A percentile compares a stretch with the other conserved stretches of the same genome.
Evolutionary conservation across 169 alveolate species (phyloP).

Genomic region (Cryptosporidium ryanae): DNA sequence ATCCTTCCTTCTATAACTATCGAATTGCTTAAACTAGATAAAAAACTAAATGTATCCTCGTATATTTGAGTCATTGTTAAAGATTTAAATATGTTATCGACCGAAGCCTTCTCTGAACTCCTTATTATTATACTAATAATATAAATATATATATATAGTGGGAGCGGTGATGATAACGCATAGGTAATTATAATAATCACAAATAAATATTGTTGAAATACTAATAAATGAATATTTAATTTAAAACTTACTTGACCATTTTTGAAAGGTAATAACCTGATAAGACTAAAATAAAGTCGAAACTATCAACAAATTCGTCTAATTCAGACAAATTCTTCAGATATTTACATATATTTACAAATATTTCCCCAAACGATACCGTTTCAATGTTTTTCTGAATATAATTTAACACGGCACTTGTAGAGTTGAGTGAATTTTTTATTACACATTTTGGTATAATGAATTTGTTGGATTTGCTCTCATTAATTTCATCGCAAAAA

Average conservation of each 20-base stretch:
- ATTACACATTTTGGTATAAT: conserved; percentile 35
- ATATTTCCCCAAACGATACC: conserved; percentile 11
- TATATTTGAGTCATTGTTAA: conserved; percentile 15
- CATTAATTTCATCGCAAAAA: background rate
- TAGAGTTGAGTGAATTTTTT: background rate
- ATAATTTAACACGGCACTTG: background rate
- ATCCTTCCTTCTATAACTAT: conserved; percentile 6
- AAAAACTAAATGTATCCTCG: conserved; percentile 21
- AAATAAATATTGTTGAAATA: too few species aligned
- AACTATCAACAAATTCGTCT: background rate
- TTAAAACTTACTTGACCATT: conserved; percentile 18
- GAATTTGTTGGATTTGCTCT: background rate
- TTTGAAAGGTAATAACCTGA: conserved; percentile 27
- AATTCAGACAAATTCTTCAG: background rate
- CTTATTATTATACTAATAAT: too few species aligned
- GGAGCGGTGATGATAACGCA: background rate
- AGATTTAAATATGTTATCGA: background rate
- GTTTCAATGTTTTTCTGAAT: background rate
- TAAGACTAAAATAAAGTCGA: background rate
- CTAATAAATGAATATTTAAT: too few species aligned
- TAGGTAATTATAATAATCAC: background rate
- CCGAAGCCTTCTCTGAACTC: too few species aligned
- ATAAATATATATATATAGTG: background rate
- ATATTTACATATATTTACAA: background rate
- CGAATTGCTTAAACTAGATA: conserved; percentile 2